Base-by-base conservation (phyloP, 805 yeast species). In the Jamesozyma hellenica region DNA sequence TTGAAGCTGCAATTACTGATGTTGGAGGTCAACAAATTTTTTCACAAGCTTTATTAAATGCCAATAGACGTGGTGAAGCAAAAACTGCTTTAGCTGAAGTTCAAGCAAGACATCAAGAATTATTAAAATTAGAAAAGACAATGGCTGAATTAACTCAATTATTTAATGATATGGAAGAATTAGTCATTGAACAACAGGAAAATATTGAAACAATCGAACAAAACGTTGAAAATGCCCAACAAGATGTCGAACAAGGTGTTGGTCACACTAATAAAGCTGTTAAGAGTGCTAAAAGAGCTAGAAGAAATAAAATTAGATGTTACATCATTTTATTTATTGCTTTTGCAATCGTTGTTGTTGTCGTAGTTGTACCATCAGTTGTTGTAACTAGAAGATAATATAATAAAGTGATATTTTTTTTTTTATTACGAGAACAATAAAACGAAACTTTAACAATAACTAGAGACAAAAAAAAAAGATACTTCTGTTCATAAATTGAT, bases 101-200 rank as follows among this genome's bases (percentile, higher is more conserved):
- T 42, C 96, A 90, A 67, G 79, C 83, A 38, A 80, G 98, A 67
- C 97, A 92, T 68, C 80, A 82, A 60, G 97, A 92, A 67, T 77
- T 92, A 56, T 82, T 85, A 67, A 84, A 86, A 69, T 81, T 92
- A 64, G 97, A 90, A 66, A 79, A 85, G 66, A 82, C 95, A 43
- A 87, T 92, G 83, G 86, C 90, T 28, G 98, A 92, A 65, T 75
- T 92, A 64, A 84, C 94, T 32, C 95, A 85, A 68, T 75, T 92
- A 60, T 87, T 92, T 70, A 82, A 82, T 56, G 97, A 92, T 60
- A 85, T 92, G 92, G 96, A 92, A 66, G 84, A 84, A 58, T 71
- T 92, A 65, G 96, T 90, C 35, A 86, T 90, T 51, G 95, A 88
- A 66, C 97, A 92, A 68, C 95, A 88, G 63, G 86, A 77, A 51